A percentile compares a stretch with the other conserved stretches of the same genome.
phyloP scores from a whole-genome alignment of 768 basidiomycete species.

The Serendipita indica region DNA sequence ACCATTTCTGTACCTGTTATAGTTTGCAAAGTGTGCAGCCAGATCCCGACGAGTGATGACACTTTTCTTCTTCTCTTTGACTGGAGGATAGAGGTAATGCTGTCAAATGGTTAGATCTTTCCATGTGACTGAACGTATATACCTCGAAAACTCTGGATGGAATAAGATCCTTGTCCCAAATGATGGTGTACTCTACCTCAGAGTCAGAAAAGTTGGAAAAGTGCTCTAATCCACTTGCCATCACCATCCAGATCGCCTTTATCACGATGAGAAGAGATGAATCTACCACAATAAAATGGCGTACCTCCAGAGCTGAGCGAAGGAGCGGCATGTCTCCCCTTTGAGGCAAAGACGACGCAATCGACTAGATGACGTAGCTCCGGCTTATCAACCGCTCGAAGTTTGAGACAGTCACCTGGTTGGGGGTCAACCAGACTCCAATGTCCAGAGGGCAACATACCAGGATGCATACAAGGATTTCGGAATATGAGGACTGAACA shows the following conservation, averaged over 20 bases:
- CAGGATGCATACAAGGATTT: conserved; percentile 57
- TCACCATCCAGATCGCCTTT: conserved; percentile 30
- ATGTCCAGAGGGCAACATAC: too few species aligned
- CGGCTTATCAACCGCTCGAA: conserved; percentile 40
- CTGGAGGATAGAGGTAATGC: conserved; percentile 56
- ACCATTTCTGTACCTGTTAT: conserved; percentile 35
- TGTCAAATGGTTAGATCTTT: conserved; percentile 17
- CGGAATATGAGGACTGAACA: conserved; percentile 48
- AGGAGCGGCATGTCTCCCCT: conserved; percentile 46
- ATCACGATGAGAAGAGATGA: too few species aligned
- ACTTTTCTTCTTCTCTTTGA: conserved; percentile 37
- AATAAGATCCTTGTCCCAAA: conserved; percentile 52
- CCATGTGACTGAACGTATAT: conserved; percentile 3
- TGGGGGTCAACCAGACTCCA: too few species aligned
- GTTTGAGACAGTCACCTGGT: conserved; percentile 49
- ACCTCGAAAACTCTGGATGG: conserved; percentile 42
- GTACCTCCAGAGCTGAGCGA: conserved; percentile 60
- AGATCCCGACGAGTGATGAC: conserved; percentile 39
- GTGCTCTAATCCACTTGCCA: too few species aligned
- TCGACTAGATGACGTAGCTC: conserved; percentile 43
- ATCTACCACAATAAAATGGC: too few species aligned
- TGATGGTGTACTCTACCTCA: conserved; percentile 55
- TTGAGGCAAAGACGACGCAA: conserved; percentile 51
- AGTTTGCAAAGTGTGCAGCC: conserved; percentile 49
- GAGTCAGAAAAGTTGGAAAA: too few species aligned